Percentiles rank a stretch among this genome's conserved stretches.
Conservation (phyloP, 2,329 filamentous ascomycete genomes). For the Pseudogymnoascus sp. region DNA sequence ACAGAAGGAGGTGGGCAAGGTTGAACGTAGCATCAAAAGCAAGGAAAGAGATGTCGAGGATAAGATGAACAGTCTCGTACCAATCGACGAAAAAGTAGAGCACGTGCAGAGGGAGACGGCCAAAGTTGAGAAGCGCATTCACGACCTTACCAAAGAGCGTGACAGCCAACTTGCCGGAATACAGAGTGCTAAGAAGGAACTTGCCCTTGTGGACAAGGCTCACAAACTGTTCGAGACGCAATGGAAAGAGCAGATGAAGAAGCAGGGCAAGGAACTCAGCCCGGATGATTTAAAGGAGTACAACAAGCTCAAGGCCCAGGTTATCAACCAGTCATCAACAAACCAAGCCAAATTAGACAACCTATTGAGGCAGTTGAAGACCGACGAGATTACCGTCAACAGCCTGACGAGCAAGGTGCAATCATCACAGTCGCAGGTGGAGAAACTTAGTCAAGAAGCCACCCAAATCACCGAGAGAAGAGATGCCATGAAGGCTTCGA, state of each 20-base stretch:
- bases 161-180: conserved; percentile 63
- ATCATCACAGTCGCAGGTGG: conserved; percentile 62
- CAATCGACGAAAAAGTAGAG: conserved; percentile 84
- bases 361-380: conserved; percentile 80
- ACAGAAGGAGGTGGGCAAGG: conserved; percentile 66
- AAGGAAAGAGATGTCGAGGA: conserved; percentile 86
- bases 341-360: conserved; percentile 81
- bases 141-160: conserved; percentile 67
- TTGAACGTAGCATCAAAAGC: conserved; percentile 76
- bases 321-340: conserved; percentile 71
- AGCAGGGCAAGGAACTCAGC: conserved; percentile 78
- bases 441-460: conserved; percentile 68
- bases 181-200: conserved; percentile 69
- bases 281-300: conserved; percentile 86
- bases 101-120: conserved; percentile 67
- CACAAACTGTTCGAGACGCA: conserved; percentile 82
- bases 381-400: conserved; percentile 83
- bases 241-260: conserved; percentile 75
- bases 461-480: conserved; percentile 62
- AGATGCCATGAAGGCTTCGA: conserved; percentile 51
- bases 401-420: conserved; percentile 86
- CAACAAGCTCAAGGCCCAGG: conserved; percentile 73
- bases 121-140: conserved; percentile 59
- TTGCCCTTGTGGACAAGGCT: conserved; percentile 80
- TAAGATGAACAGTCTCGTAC: conserved; percentile 75